These are phyloP conservation scores for Sanghuangporus sanghuang DNA, from an alignment of 1,284 basidiomycete genomes.

Conservation along the genomic window DNA sequence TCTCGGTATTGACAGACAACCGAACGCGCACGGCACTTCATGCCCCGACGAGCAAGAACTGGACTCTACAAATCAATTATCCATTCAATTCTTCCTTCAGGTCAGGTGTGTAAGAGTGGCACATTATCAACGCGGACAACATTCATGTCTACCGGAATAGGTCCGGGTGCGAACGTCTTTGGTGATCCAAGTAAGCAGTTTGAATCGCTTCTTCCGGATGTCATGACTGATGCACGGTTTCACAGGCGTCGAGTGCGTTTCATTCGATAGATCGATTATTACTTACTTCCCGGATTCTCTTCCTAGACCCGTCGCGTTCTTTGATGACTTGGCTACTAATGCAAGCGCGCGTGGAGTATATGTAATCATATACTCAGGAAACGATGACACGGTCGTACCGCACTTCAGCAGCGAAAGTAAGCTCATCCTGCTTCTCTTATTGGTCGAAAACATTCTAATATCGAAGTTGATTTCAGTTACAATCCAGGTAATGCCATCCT, in stretches of 20 bases:
- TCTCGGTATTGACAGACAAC: conserved; percentile 35
- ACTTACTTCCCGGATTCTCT: conserved; percentile 13
- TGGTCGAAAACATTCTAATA: not conserved
- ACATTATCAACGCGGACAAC: not conserved
- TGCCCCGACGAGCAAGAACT: conserved; percentile 60
- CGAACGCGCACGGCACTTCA: conserved; percentile 55
- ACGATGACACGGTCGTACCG: conserved; percentile 60
- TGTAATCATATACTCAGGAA: conserved; percentile 60
- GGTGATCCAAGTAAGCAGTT: conserved; percentile 40
- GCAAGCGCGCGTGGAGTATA: conserved; percentile 43
- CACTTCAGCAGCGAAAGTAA: conserved; percentile 64
- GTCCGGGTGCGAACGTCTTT: conserved; percentile 23
- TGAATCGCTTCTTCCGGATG: not conserved
- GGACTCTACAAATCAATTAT: conserved; percentile 42
- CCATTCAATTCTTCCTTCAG: conserved; percentile 41
- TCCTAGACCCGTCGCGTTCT: conserved; percentile 56
- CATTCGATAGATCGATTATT: not conserved
- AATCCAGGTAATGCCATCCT: conserved; percentile 44
- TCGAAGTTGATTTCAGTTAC: conserved; percentile 36
- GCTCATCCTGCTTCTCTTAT: not conserved
- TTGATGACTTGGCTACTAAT: conserved; percentile 60
- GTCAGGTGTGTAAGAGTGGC: conserved; percentile 2
- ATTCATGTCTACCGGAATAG: not conserved
- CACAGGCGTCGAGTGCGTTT: conserved; percentile 43
- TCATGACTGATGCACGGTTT: conserved; percentile 5